Percentiles rank a stretch among this genome's conserved stretches.
Evolutionary conservation across 345 rosid genomes (phyloP).

Genomic region (Excoecaria cochinchinensis): DNA sequence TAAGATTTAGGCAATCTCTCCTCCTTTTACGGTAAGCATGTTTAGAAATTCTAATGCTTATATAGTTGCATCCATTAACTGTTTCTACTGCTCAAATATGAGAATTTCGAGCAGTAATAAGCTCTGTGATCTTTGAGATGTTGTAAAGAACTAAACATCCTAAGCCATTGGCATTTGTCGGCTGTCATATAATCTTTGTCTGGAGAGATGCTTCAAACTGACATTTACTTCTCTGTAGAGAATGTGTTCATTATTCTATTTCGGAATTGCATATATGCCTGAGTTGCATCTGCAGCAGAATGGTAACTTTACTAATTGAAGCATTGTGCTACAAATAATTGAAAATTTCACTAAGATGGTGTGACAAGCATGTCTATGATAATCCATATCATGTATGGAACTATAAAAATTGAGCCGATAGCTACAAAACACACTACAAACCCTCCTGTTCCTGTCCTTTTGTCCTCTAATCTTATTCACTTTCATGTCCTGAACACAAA

Average conservation of each 20-base stretch:
- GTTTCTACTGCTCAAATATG: background rate
- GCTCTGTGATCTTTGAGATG: background rate
- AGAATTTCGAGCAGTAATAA: background rate
- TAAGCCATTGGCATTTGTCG: background rate
- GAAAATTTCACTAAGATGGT: background rate
- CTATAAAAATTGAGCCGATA: background rate
- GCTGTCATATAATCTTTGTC: background rate
- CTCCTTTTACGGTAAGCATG: slow-evolving; percentile 65
- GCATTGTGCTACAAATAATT: background rate
- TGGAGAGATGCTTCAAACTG: background rate
- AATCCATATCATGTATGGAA: background rate
- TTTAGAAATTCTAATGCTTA: background rate
- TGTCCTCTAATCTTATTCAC: background rate
- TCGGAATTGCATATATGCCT: background rate
- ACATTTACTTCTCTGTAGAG: background rate
- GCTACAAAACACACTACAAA: background rate
- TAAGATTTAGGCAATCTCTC: slow-evolving; percentile 89
- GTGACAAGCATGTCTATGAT: background rate
- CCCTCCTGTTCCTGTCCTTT: background rate
- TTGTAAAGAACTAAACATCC: slow-evolving; percentile 1
- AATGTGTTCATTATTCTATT: background rate
- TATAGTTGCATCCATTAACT: background rate
- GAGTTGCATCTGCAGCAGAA: background rate
- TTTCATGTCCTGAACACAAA: background rate
- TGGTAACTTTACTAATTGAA: background rate